Evolutionary conservation across 768 basidiomycete genomes (phyloP).

Genomic region (Agaricus blazei): DNA sequence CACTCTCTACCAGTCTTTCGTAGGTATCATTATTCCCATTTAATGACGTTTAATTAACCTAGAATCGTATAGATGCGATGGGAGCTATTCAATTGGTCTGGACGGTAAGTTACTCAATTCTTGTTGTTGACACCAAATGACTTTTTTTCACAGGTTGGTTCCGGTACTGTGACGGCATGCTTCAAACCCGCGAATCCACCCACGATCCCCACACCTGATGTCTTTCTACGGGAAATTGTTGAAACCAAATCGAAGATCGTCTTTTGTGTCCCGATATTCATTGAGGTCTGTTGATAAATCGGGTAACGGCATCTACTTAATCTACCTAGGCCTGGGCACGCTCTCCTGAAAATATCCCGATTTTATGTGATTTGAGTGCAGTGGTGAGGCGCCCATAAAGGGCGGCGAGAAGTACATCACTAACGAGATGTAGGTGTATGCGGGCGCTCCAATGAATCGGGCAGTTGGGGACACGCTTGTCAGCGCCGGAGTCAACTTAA

Average conservation of each 20-base stretch:
- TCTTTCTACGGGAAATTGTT: constrained; percentile 7
- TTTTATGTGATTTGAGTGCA: constrained; percentile 12
- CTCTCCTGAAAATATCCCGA: constrained; percentile 10
- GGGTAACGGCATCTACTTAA: neutral
- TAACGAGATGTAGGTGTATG: constrained; percentile 14
- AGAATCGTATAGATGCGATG: constrained; percentile 13
- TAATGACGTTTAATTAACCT: neutral
- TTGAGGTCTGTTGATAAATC: constrained; percentile 15
- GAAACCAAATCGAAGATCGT: constrained; percentile 3
- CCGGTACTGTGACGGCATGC: constrained; percentile 15
- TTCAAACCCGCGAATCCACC: constrained; percentile 17
- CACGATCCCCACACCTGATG: constrained; percentile 14
- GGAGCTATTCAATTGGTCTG: constrained; percentile 12
- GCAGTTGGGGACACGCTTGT: constrained; percentile 17
- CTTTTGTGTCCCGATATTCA: constrained; percentile 14
- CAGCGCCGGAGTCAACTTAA: constrained; percentile 16
- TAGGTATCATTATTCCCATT: constrained; percentile 2
- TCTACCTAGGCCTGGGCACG: constrained; percentile 17
- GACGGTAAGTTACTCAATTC: constrained; percentile 4
- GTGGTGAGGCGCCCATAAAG: constrained; percentile 9
- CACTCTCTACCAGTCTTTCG: constrained; percentile 17
- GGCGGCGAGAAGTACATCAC: too few relatives aligned
- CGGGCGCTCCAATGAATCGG: constrained; percentile 19
- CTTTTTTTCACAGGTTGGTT: neutral
- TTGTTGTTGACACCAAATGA: neutral